These are phyloP conservation scores for Sporobolus alterniflorus DNA, from an alignment of 202 grass and related monocot genomes.

Conservation along the genomic window DNA sequence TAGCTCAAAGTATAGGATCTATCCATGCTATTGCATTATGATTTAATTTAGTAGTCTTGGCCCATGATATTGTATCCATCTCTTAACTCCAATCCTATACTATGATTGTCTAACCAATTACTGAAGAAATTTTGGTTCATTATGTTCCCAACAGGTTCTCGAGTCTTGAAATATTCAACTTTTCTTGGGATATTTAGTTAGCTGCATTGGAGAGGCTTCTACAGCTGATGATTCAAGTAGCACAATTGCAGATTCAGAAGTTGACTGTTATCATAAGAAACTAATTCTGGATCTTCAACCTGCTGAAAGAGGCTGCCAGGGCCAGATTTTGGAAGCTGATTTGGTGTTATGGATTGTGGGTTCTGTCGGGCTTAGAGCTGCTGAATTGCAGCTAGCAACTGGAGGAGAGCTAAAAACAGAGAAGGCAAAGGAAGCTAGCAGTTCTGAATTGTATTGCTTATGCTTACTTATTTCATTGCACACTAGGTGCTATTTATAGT, in stretches of 20 bases:
- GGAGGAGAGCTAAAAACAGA: no score
- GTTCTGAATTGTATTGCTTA: no score
- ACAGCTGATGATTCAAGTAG: conserved; percentile 52
- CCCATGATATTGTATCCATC: conserved; percentile 1
- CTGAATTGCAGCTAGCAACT: no score
- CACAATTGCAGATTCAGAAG: conserved; percentile 23
- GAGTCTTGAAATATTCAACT: conserved; percentile 86
- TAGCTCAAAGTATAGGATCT: neutral
- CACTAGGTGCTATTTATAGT: no score
- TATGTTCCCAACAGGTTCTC: conserved; percentile 62
- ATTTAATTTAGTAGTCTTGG: conserved; percentile 2
- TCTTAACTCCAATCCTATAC: conserved; percentile 9
- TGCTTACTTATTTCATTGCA: no score
- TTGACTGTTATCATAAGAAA: conserved; percentile 48
- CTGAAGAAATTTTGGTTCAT: neutral
- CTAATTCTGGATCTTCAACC: conserved; percentile 83
- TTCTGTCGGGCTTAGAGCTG: no score
- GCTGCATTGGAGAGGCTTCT: conserved; percentile 62
- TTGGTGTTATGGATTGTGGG: conserved; percentile 96
- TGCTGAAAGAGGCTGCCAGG: conserved; percentile 77
- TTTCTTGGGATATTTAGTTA: conserved; percentile 89
- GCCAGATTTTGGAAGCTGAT: conserved; percentile 70
- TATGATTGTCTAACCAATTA: conserved; percentile 11
- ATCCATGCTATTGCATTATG: neutral
- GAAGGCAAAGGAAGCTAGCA: no score